Evolutionary conservation across 1,139 yeast genomes (phyloP), one percentile per base, ranked within the genome.

Genomic region (Candida gigantensis): DNA sequence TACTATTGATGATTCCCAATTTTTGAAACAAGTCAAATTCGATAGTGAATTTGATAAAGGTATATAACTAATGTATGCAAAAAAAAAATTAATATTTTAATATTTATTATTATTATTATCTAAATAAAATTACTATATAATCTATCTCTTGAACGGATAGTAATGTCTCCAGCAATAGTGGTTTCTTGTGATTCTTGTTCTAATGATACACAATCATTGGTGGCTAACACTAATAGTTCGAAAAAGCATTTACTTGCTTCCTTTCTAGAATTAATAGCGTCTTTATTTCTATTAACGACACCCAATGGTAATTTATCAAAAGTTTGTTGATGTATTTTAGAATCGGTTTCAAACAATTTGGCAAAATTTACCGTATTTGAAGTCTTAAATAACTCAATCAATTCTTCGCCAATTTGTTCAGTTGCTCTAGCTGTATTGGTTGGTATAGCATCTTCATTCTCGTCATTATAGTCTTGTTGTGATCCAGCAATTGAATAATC

Each of bases 201-300:
- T 30, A 89, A 58, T 15, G 68, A 62, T 34, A 89, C 64, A 35
- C 90, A 82, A 49, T 84, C 92, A 39, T 80, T 72, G 6, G 95
- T 84, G 1, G 96, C 95, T 45, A 89, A 66, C 1, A 88, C 92
- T 50, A 90, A 68, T 55, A 89, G 60, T 55, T 89, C 95, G 53
- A 89, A 88, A 60, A 89, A 89, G 45, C 86, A 76, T 51, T 79
- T 77, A 7, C 89, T 77, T 1, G 90, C 92, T 49, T 83, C 81
- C 44, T 68, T 68, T 49, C 74, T 77, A 32, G 72, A 68, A 40
- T 68, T 65, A 6, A 65, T 44, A 15, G 39, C 52, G n/a, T 46
- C 46, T 3, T 46, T 30, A 1, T 44, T 44, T 33, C 51, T 52
- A 32, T 44, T 50, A 2, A 45, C 47, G 2, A 49, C 32, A 3